phyloP scores from a whole-genome alignment of 495 filamentous ascomycete species.

The Tuber melanosporum region DNA sequence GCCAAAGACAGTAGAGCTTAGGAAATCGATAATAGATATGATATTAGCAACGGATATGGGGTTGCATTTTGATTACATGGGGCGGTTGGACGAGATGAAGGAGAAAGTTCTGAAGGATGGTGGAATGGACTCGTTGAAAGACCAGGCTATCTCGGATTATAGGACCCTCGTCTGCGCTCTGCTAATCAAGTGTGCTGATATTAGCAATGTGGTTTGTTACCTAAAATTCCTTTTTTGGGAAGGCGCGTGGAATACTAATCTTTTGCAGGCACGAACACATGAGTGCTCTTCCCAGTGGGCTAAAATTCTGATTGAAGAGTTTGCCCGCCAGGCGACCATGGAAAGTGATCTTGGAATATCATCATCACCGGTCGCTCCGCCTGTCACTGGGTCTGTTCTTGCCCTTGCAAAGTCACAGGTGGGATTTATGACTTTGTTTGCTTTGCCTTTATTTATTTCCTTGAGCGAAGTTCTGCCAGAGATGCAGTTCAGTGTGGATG shows the following conservation, averaged over 20 bases:
- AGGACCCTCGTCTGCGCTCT: slow-evolving; percentile 75
- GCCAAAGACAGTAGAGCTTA: slow-evolving; percentile 68
- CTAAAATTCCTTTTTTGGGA: slow-evolving; percentile 9
- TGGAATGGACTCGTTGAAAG: slow-evolving; percentile 62
- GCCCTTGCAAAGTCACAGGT: slow-evolving; percentile 84
- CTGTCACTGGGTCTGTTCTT: slow-evolving; percentile 70
- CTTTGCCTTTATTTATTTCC: slow-evolving; percentile 78
- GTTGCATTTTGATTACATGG: slow-evolving; percentile 92
- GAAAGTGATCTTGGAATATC: slow-evolving; percentile 79
- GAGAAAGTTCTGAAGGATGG: slow-evolving; percentile 61
- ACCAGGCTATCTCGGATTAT: slow-evolving; percentile 61
- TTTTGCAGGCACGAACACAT: slow-evolving; percentile 66
- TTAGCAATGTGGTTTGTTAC: slow-evolving; percentile 86
- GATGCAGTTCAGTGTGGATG: slow-evolving; percentile 73
- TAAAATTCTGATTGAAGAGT: slow-evolving; percentile 83
- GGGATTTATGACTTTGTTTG: slow-evolving; percentile 93
- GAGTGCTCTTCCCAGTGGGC: slow-evolving; percentile 80
- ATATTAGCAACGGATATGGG: slow-evolving; percentile 98
- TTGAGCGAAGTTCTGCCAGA: slow-evolving; percentile 75
- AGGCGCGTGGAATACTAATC: slow-evolving; percentile 37
- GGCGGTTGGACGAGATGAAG: slow-evolving; percentile 67
- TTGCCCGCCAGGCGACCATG: slow-evolving; percentile 85
- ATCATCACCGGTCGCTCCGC: slow-evolving; percentile 76
- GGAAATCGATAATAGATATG: slow-evolving; percentile 85
- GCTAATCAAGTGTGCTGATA: slow-evolving; percentile 96